phyloP scores from a whole-genome alignment of 495 filamentous ascomycete species.

The Aspergillus heteromorphus region DNA sequence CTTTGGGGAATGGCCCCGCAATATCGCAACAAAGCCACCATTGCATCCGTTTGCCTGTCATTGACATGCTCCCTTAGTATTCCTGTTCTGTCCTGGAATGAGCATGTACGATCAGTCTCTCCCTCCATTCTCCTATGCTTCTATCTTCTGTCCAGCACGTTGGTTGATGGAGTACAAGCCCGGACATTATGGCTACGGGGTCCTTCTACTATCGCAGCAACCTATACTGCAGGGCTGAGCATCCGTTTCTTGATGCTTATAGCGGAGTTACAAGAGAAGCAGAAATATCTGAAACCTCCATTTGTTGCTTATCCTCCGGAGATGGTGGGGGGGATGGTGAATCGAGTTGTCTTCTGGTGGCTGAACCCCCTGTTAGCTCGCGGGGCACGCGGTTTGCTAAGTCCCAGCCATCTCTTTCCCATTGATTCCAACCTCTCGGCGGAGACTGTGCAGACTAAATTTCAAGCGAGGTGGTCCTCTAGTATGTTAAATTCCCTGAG shows the following conservation, averaged over 20 bases:
- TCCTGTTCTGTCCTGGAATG: background rate
- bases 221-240: background rate
- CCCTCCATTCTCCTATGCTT: background rate
- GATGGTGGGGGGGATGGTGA: background rate
- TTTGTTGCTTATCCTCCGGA: background rate
- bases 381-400: background rate
- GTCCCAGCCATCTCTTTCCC: background rate
- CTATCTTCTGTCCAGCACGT: background rate
- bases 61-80: background rate
- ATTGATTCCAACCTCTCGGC: background rate
- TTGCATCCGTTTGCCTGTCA: background rate
- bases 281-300: background rate
- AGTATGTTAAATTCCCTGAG: background rate
- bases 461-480: background rate
- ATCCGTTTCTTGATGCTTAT: background rate
- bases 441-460: background rate
- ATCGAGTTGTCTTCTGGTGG: background rate
- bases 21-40: background rate
- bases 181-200: background rate
- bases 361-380: background rate
- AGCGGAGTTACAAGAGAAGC: background rate
- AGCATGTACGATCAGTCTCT: background rate
- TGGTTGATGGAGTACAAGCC: background rate
- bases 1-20: background rate
- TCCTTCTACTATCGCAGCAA: background rate